A percentile compares a stretch with the other conserved stretches of the same genome.
These are phyloP conservation scores for Hemileia vastatrix DNA, from an alignment of 1,284 basidiomycete species.

Conservation along the genomic window DNA sequence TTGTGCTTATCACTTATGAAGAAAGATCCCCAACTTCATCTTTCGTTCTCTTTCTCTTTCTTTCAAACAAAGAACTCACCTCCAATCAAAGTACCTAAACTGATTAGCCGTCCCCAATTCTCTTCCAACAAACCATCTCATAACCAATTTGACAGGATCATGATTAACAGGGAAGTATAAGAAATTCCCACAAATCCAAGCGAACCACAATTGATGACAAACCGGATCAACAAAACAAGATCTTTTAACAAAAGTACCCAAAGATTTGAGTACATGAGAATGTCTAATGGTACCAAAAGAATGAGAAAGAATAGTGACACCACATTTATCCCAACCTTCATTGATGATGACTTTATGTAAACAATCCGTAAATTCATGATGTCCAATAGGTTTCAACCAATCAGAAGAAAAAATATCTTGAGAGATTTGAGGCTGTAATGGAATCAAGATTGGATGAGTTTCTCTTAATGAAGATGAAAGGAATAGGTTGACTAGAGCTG, in stretches of 20 bases:
- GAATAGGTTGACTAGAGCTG: constrained; percentile 26
- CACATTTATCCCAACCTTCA: constrained; percentile 25
- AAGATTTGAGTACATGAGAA: constrained; percentile 36
- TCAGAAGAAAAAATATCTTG: constrained; percentile 32
- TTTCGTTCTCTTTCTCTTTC: too few relatives aligned
- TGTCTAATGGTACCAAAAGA: constrained; percentile 39
- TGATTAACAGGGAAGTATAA: constrained; percentile 28
- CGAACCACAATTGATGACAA: constrained; percentile 38
- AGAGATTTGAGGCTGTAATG: constrained; percentile 37
- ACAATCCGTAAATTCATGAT: constrained; percentile 31
- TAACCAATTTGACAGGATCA: constrained; percentile 22
- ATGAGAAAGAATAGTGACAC: constrained; percentile 36
- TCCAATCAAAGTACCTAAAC: constrained; percentile 19
- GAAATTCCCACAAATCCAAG: constrained; percentile 36
- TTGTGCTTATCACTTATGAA: too few relatives aligned
- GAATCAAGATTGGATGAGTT: constrained; percentile 35
- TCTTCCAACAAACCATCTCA: constrained; percentile 13
- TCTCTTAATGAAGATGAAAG: constrained; percentile 22
- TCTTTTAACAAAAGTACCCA: constrained; percentile 27
- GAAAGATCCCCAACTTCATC: too few relatives aligned
- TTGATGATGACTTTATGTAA: constrained; percentile 28
- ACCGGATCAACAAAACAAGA: constrained; percentile 40
- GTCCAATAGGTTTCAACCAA: constrained; percentile 33
- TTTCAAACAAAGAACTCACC: not conserved
- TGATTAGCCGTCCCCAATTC: constrained; percentile 17